Evolutionary conservation across 2,329 filamentous ascomycete genomes (phyloP), one percentile per base, ranked within the genome.

Genomic region (Aureobasidium sp.): DNA sequence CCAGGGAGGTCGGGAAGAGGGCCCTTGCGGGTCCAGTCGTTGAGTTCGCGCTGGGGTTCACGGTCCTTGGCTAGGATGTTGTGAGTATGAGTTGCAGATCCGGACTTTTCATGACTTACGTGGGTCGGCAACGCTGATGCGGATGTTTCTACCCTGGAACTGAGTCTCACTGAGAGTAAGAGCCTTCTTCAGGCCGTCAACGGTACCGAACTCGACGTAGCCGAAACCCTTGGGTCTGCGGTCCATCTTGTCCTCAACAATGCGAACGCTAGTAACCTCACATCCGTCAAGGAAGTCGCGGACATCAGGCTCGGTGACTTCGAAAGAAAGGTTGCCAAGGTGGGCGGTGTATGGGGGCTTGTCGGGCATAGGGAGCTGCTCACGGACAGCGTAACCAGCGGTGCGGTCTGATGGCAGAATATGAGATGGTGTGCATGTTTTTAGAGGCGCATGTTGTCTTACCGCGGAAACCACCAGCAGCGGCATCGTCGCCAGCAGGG

Each of bases 201-300:
- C 79, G 57, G 86, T 87, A 67, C 82, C 86, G 71, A 99, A 99
- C 76, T 99, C 94, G 67, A 96, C 93, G 75, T 99, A 99, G 65
- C 93, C 94, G 71, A 99, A 99, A 53, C 94, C 94, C 81, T 99
- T 99, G 67, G 94, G 94, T 72, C 92, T 91, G 76, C 88, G 86
- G 73, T 94, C 89, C 75, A 96, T 83, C 73, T 93, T 94, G 77
- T 99, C 95, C 79, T 97, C 93, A 66, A 99, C 96, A 70, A 99
- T 91, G 71, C 94, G 90, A 67, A 99, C 91, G 73, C 86, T 97
- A 67, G 89, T 89, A 69, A 97, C 87, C 67, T 91, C 84, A 75
- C 93, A 97, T 62, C 83, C 90, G 58, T 82, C 79, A 73, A 99
- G 96, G 73, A 97, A 94, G 58, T 91, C 89, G 69, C 83, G 86